These are phyloP conservation scores for Articulospora tetracladia DNA, from an alignment of 495 filamentous ascomycete species.

Conservation along the genomic window DNA sequence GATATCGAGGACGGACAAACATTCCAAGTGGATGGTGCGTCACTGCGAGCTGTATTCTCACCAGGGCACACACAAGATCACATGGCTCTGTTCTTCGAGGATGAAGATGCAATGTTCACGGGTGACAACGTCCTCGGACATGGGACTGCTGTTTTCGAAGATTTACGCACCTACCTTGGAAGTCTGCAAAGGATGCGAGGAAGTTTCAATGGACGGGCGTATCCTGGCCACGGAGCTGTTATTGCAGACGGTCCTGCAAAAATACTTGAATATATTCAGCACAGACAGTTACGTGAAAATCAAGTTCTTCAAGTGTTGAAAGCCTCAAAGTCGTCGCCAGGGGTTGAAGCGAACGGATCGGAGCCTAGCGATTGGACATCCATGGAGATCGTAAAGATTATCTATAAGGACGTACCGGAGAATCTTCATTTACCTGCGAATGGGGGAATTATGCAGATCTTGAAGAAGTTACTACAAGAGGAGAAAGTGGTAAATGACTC, in stretches of 20 bases:
- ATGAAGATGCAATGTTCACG: slow-evolving; percentile 86
- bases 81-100: slow-evolving; percentile 66
- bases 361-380: slow-evolving; percentile 49
- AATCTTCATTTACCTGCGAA: slow-evolving; percentile 70
- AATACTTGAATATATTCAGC: slow-evolving; percentile 76
- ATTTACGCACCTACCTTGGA: slow-evolving; percentile 67
- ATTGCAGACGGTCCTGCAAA: slow-evolving; percentile 61
- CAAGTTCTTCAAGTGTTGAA: slow-evolving; percentile 72
- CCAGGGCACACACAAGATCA: slow-evolving; percentile 90
- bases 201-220: slow-evolving; percentile 64
- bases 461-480: slow-evolving; percentile 66
- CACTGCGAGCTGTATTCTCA: slow-evolving; percentile 67
- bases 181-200: slow-evolving; percentile 68
- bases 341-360: slow-evolving; percentile 19
- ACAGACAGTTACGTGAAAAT: slow-evolving; percentile 73
- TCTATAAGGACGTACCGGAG: slow-evolving; percentile 77
- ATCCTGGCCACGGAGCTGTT: slow-evolving; percentile 83
- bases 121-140: slow-evolving; percentile 95
- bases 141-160: slow-evolving; percentile 89
- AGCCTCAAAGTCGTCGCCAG: slow-evolving; percentile 28
- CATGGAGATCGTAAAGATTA: slow-evolving; percentile 78
- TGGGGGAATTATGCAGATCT: slow-evolving; percentile 61
- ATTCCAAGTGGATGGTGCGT: slow-evolving; percentile 73
- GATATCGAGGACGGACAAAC: slow-evolving; percentile 65
- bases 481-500: slow-evolving; percentile 50